These are phyloP conservation scores for Phlyctochytrium planicorne DNA, from an alignment of 192 early-diverging fungal species.

Conservation along the genomic window DNA sequence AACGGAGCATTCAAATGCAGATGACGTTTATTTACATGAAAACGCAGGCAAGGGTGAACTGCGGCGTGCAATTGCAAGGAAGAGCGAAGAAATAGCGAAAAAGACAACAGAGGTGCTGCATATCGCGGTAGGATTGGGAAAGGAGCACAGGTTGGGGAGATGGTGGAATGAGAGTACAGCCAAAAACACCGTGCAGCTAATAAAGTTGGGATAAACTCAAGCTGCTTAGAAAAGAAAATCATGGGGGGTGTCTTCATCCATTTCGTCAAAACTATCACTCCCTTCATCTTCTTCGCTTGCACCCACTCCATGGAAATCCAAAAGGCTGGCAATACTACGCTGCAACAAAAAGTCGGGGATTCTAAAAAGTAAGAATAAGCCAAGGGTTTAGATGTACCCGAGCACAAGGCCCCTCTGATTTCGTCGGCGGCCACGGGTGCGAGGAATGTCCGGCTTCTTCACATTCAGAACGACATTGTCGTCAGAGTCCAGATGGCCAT, in stretches of 20 bases:
- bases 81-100: constrained; percentile 3
- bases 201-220: constrained; percentile 73
- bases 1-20: background rate
- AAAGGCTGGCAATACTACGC: too few relatives aligned
- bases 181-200: constrained; percentile 70
- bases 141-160: constrained; percentile 87
- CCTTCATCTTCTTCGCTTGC: too few relatives aligned
- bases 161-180: constrained; percentile 81
- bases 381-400: too few relatives aligned
- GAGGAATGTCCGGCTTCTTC: background rate
- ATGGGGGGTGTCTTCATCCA: constrained; percentile 3
- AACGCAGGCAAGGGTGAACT: too few relatives aligned
- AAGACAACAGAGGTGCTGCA: constrained; percentile 31
- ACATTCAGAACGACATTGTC: constrained; percentile 68
- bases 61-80: constrained; percentile 6
- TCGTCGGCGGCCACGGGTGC: background rate
- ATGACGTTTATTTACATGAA: too few relatives aligned
- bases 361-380: too few relatives aligned
- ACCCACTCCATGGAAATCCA: too few relatives aligned
- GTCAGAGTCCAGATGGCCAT: constrained; percentile 80
- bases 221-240: constrained; percentile 69
- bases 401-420: too few relatives aligned
- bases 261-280: too few relatives aligned
- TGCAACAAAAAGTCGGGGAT: too few relatives aligned
- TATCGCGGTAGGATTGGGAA: constrained; percentile 75